These are phyloP conservation scores for Epichloe sibirici DNA, from an alignment of 2,329 filamentous ascomycete genomes.

Conservation along the genomic window DNA sequence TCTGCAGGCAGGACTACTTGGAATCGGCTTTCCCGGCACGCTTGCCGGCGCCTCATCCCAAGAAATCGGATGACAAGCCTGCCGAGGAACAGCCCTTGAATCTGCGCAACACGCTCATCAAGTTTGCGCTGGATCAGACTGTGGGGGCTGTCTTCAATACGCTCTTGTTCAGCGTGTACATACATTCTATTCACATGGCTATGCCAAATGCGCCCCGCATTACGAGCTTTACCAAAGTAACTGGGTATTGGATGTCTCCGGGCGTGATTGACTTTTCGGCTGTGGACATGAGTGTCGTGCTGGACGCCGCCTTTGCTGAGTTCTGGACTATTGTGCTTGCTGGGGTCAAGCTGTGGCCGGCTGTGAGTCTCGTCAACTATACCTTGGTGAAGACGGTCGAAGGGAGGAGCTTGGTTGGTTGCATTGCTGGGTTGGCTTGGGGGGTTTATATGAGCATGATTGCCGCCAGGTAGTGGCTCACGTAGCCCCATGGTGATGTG, in stretches of 20 bases:
- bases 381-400: slow-evolving; percentile 57
- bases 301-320: slow-evolving; percentile 35
- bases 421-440: slow-evolving; percentile 61
- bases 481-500: neutral
- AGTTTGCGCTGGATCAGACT: slow-evolving; percentile 58
- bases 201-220: slow-evolving; percentile 30
- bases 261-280: slow-evolving; percentile 30
- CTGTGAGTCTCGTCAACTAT: slow-evolving; percentile 59
- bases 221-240: slow-evolving; percentile 22
- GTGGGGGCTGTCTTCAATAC: slow-evolving; percentile 54
- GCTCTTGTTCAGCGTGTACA: slow-evolving; percentile 47
- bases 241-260: slow-evolving; percentile 24
- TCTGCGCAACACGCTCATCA: slow-evolving; percentile 51
- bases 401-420: slow-evolving; percentile 57
- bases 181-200: slow-evolving; percentile 41
- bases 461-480: slow-evolving; percentile 17
- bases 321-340: slow-evolving; percentile 55
- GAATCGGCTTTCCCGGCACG: slow-evolving; percentile 61
- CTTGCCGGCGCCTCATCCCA: slow-evolving; percentile 15
- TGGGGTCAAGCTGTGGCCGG: slow-evolving; percentile 58
- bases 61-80: slow-evolving; percentile 13
- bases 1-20: slow-evolving; percentile 59
- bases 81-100: slow-evolving; percentile 29
- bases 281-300: slow-evolving; percentile 33
- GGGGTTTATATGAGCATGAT: slow-evolving; percentile 62